These are phyloP conservation scores for Nicotiana otophora DNA, from an alignment of 257 asterid genomes.

Conservation along the genomic window DNA sequence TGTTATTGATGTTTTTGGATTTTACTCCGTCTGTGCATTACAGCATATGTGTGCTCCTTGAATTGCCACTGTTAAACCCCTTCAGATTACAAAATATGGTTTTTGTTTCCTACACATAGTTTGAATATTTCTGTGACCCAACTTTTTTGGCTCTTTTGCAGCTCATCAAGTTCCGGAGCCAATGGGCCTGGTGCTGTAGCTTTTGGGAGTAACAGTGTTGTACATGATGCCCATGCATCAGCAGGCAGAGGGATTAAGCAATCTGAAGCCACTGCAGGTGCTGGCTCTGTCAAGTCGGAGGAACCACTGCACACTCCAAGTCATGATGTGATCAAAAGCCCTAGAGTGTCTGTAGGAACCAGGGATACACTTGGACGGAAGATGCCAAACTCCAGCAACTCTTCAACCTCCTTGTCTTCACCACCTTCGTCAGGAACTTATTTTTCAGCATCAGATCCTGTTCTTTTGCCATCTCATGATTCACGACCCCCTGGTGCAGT, in stretches of 20 bases:
- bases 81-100: slow-evolving; percentile 4
- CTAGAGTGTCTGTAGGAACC: neutral
- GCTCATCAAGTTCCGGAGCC: slow-evolving; percentile 36
- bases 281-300: slow-evolving; percentile 29
- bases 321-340: slow-evolving; percentile 22
- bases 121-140: neutral
- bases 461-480: slow-evolving; percentile 20
- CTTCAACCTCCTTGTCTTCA: slow-evolving; percentile 1
- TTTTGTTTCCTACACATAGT: neutral
- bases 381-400: neutral
- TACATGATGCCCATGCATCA: slow-evolving; percentile 27
- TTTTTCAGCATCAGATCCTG: slow-evolving; percentile 22
- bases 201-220: slow-evolving; percentile 31
- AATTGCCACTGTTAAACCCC: neutral
- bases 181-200: slow-evolving; percentile 41
- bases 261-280: slow-evolving; percentile 9
- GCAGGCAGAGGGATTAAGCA: slow-evolving; percentile 2
- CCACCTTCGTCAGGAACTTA: slow-evolving; percentile 15
- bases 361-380: slow-evolving; percentile 11
- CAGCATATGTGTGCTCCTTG: slow-evolving; percentile 9
- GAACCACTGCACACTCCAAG: slow-evolving; percentile 25
- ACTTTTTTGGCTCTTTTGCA: slow-evolving; percentile 32
- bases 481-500: slow-evolving; percentile 17
- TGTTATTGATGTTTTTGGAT: slow-evolving; percentile 14
- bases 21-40: neutral